Evolutionary conservation across 805 yeast genomes (phyloP), one percentile per base, ranked within the genome.

Genomic region (Sugiyamaella americana): DNA sequence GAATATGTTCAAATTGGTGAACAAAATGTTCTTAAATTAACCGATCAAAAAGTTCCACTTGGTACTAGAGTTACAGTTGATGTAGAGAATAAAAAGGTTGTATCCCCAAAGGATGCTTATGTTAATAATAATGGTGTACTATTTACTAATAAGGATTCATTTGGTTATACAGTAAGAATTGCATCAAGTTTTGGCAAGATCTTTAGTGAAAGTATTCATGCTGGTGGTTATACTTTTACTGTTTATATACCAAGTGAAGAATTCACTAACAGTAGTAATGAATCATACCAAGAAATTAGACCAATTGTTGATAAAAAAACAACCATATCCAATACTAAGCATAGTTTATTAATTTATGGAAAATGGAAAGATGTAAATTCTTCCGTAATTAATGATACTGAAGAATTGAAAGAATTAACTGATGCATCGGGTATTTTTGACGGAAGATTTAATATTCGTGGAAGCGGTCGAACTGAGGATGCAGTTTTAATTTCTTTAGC

Each of bases 51-150:
- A 48, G 80, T 86, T 2, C 95, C 95, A 2, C 74, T 78, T 0
- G 79, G 84, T 55, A 87, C 83, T 13, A 70, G 95, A 53, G 95
- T 89, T 6, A 86, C 94, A 0, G 86, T 89, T 1, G 87, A 89
- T 57, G 52, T 79, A 6, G 68, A 76, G 39, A 75, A 74, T 8
- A 74, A 72, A 43, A 74, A 73, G 45, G 76, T 87, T 10, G 93
- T 86, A 0, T 76, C 87, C 0, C 87, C 93, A 5, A 54, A 68
- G 8, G 80, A 75, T 41, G 94, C 93, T 0, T 84, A 86, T 54
- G 68, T 65, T 20, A 38, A 45, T 1, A 85, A 83, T 1, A 65
- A 68, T n/a, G 41, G 39, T 3, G 32, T 65, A 70, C 41, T 36
- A 11, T 13, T 37, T 8, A 21, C 24, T 16, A 16, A 13, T 16